A percentile compares a stretch with the other conserved stretches of the same genome.
Evolutionary conservation across 257 asterid species (phyloP).

Genomic region (Knoxia roxburghii): DNA sequence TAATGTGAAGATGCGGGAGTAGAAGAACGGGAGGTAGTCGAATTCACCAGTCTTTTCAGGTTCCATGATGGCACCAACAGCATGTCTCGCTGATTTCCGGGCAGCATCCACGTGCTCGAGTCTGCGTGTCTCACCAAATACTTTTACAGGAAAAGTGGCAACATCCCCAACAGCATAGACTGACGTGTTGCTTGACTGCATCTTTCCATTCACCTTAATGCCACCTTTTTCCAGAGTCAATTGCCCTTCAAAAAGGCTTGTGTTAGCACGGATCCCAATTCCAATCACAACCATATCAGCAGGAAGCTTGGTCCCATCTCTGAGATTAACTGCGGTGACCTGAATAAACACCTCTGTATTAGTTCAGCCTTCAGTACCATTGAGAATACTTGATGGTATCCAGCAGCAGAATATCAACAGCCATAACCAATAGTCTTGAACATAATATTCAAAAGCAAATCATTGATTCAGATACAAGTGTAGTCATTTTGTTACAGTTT

Average conservation of each 20-base stretch:
- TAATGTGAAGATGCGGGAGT: conserved; percentile 70
- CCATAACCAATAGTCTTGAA: not conserved
- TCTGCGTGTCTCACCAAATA: conserved; percentile 65
- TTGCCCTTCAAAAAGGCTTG: conserved; percentile 85
- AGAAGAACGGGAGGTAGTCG: conserved; percentile 81
- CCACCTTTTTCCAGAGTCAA: conserved; percentile 87
- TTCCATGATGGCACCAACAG: conserved; percentile 62
- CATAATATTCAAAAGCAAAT: not conserved
- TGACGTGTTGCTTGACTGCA: conserved; percentile 78
- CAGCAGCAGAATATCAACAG: not conserved
- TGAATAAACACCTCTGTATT: conserved; percentile 17
- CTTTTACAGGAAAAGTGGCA: conserved; percentile 73
- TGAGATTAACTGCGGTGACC: conserved; percentile 80
- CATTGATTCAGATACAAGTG: too few relatives aligned
- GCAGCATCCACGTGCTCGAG: conserved; percentile 88
- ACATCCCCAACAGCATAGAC: conserved; percentile 86
- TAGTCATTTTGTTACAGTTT: too few relatives aligned
- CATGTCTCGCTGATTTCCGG: conserved; percentile 74
- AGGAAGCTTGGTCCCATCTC: conserved; percentile 68
- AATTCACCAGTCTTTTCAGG: conserved; percentile 51
- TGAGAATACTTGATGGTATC: not conserved
- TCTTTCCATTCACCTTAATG: conserved; percentile 67
- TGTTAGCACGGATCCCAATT: conserved; percentile 90
- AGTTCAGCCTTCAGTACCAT: conserved; percentile 2
- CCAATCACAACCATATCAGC: conserved; percentile 89